These are phyloP conservation scores for Malania oleifera DNA, from an alignment of 164 flowering plant species.

Conservation along the genomic window DNA sequence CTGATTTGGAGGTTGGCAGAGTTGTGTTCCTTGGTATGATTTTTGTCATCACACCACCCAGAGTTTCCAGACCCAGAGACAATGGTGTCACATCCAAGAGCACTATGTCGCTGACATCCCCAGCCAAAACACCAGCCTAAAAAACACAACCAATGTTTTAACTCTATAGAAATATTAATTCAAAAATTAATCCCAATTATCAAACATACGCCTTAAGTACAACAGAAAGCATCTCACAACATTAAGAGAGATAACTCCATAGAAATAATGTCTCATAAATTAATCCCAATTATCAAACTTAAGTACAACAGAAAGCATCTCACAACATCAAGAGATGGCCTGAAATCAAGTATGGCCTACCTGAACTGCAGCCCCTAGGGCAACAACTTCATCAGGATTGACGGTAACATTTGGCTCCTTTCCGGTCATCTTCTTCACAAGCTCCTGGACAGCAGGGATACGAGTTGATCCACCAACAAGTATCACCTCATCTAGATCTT, in stretches of 20 bases:
- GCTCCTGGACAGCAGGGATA: slow-evolving; percentile 78
- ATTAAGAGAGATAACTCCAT: too few species aligned
- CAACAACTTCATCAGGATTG: slow-evolving; percentile 90
- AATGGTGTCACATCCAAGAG: slow-evolving; percentile 67
- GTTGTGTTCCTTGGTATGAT: slow-evolving; percentile 70
- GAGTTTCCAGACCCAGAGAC: slow-evolving; percentile 66
- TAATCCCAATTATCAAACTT: too few species aligned
- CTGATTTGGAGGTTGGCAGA: slow-evolving; percentile 73
- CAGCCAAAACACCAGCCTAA: slow-evolving; percentile 79
- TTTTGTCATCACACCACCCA: slow-evolving; percentile 77
- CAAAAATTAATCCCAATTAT: too few species aligned
- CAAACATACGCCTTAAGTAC: too few species aligned
- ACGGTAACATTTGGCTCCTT: slow-evolving; percentile 78
- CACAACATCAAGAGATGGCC: not conserved
- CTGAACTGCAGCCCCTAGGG: slow-evolving; percentile 92
- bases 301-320: too few species aligned
- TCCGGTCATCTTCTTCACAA: slow-evolving; percentile 68
- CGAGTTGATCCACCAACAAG: slow-evolving; percentile 85
- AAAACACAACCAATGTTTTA: too few species aligned
- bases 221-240: too few species aligned
- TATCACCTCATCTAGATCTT: slow-evolving; percentile 74
- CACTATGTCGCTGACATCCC: slow-evolving; percentile 79
- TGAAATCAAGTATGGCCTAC: slow-evolving; percentile 22
- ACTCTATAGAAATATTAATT: too few species aligned
- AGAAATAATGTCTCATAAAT: too few species aligned